Conservation (phyloP, 371 early-diverging fungal genomes). For the Lichtheimia hyalospora region DNA sequence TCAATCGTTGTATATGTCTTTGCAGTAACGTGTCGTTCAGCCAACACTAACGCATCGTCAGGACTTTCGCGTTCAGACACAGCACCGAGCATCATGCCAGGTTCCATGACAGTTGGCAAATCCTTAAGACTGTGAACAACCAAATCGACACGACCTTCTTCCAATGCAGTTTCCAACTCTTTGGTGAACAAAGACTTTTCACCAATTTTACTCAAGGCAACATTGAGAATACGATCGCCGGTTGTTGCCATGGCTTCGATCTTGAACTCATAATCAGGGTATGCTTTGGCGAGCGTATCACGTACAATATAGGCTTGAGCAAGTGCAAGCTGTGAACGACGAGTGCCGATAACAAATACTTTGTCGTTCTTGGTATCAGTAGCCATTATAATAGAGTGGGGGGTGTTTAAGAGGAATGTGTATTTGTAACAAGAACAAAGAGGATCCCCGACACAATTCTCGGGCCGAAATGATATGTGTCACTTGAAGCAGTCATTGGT, state of each 20-base stretch:
- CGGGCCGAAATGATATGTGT: too few relatives aligned
- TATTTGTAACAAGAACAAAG: too few relatives aligned
- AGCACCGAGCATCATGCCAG: constrained; percentile 84
- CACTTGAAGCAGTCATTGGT: too few relatives aligned
- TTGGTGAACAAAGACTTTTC: constrained; percentile 93
- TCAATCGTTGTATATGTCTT: constrained; percentile 41
- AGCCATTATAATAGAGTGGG: constrained; percentile 3
- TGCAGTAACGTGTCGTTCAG: constrained; percentile 22
- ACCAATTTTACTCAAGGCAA: constrained; percentile 90
- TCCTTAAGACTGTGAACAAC: constrained; percentile 96
- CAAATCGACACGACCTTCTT: constrained; percentile 73
- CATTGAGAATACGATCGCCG: constrained; percentile 84
- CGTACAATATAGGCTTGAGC: constrained; percentile 82
- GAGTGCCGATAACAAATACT: constrained; percentile 63
- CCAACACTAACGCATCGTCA: constrained; percentile 81
- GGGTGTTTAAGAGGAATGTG: neutral
- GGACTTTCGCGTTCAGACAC: constrained; percentile 87
- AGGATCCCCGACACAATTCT: too few relatives aligned
- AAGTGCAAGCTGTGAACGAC: constrained; percentile 91
- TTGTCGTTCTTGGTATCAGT: constrained; percentile 2
- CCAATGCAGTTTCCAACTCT: constrained; percentile 86
- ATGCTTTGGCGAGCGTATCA: constrained; percentile 47
- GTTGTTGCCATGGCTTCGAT: constrained; percentile 82
- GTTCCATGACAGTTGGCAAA: constrained; percentile 86
- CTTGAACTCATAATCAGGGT: constrained; percentile 50